These are phyloP conservation scores for Dactylellina haptotyla DNA, from an alignment of 2,329 filamentous ascomycete species.

Conservation along the genomic window DNA sequence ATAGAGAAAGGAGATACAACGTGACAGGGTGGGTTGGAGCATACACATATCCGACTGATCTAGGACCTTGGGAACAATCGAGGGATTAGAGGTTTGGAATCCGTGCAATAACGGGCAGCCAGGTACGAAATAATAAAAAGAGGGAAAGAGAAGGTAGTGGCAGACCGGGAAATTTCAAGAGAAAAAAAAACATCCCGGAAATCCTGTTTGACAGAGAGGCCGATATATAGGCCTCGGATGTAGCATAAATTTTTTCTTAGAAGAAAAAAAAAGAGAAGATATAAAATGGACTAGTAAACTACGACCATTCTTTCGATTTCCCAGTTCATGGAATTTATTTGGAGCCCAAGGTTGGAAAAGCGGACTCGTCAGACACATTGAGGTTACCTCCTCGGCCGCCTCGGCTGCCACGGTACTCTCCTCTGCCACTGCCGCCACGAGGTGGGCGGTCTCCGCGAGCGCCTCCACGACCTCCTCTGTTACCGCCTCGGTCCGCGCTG, in stretches of 20 bases:
- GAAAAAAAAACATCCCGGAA: conserved; percentile 1
- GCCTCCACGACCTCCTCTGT: conserved; percentile 65
- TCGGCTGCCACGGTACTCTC: conserved; percentile 61
- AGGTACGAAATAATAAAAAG: neutral
- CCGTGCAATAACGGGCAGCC: conserved; percentile 18
- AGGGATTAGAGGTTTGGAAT: conserved; percentile 6
- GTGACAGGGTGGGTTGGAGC: conserved; percentile 17
- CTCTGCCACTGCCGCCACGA: conserved; percentile 61
- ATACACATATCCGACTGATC: conserved; percentile 25
- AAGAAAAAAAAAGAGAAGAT: neutral
- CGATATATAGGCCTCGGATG: neutral
- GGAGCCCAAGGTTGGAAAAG: conserved; percentile 68
- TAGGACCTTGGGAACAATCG: conserved; percentile 6
- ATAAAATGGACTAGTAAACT: neutral
- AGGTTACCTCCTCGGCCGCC: conserved; percentile 59
- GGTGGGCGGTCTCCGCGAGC: conserved; percentile 67
- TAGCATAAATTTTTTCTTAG: neutral
- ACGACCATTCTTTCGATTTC: neutral
- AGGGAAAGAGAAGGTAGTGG: neutral
- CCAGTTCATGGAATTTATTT: conserved; percentile 56
- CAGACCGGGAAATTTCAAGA: neutral
- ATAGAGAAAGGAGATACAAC: conserved; percentile 23
- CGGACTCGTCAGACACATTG: conserved; percentile 66
- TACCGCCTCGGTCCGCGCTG: conserved; percentile 68
- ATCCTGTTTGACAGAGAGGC: no score